Conservation (phyloP, 208 protist species). For the Acanthamoeba polyphaga region DNA sequence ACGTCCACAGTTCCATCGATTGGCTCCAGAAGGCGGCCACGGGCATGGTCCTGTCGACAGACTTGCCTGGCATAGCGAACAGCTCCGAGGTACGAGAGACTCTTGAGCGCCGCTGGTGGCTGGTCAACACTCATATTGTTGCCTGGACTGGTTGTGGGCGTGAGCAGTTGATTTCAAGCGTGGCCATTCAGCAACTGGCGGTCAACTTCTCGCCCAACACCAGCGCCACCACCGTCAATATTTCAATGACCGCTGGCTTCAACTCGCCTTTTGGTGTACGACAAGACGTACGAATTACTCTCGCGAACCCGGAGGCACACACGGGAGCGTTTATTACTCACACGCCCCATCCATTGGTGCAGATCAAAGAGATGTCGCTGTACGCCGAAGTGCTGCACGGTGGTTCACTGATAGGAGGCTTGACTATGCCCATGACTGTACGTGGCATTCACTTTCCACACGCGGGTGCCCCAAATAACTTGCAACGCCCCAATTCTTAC, state of each 20-base stretch:
- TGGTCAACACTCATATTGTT: too few species aligned
- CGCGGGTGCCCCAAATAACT: not conserved
- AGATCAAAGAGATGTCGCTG: conserved; percentile 1
- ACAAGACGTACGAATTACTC: not conserved
- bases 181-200: not conserved
- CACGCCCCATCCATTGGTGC: too few species aligned
- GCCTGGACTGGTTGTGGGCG: not conserved
- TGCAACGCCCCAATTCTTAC: too few species aligned
- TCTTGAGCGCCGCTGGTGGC: too few species aligned
- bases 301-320: not conserved
- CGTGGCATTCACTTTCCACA: not conserved
- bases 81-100: not conserved
- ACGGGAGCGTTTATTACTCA: not conserved
- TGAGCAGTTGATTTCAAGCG: not conserved
- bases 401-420: not conserved
- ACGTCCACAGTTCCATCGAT: not conserved
- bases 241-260: not conserved
- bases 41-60: not conserved
- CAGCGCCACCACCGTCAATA: not conserved
- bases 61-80: not conserved
- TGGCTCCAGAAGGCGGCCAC: not conserved
- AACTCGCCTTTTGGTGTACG: not conserved
- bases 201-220: conserved; percentile 37
- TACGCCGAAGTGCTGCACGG: not conserved
- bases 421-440: not conserved